Percentiles rank a stretch among this genome's conserved stretches.
Conservation (phyloP, 345 rosid species). For the Noccaea bulbosa region DNA sequence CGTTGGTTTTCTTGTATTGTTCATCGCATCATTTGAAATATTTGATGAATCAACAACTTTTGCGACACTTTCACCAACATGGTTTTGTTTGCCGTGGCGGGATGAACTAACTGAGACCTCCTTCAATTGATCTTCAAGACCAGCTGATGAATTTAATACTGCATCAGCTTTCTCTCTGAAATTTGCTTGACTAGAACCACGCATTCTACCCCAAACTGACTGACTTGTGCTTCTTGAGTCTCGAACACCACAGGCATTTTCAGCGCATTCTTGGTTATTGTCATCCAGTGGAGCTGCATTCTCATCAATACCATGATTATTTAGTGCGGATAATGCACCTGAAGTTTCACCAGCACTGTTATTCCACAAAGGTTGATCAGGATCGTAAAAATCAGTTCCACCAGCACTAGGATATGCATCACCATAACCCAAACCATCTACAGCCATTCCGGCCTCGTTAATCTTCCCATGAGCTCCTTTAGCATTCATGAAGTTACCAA, state of each 20-base stretch:
- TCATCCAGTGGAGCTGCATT: constrained; percentile 53
- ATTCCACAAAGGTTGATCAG: constrained; percentile 99
- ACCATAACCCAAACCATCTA: constrained; percentile 63
- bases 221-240: constrained; percentile 52
- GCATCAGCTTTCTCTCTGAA: constrained; percentile 62
- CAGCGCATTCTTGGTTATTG: constrained; percentile 53
- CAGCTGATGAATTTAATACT: constrained; percentile 47
- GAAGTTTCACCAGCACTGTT: constrained; percentile 70
- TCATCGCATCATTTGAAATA: constrained; percentile 50
- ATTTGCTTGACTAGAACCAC: constrained; percentile 52
- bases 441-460: constrained; percentile 57
- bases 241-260: constrained; percentile 49
- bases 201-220: constrained; percentile 80
- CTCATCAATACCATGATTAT: constrained; percentile 62
- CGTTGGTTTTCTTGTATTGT: constrained; percentile 56
- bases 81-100: constrained; percentile 56
- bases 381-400: constrained; percentile 91
- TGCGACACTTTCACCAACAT: constrained; percentile 41
- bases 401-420: constrained; percentile 58
- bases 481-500: constrained; percentile 56
- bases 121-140: constrained; percentile 58
- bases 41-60: constrained; percentile 49
- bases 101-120: constrained; percentile 52
- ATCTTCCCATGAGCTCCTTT: constrained; percentile 48
- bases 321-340: constrained; percentile 51